Evolutionary conservation across 2,329 filamentous ascomycete genomes (phyloP), one percentile per base, ranked within the genome.

Genomic region (Hypomyces perniciosus): DNA sequence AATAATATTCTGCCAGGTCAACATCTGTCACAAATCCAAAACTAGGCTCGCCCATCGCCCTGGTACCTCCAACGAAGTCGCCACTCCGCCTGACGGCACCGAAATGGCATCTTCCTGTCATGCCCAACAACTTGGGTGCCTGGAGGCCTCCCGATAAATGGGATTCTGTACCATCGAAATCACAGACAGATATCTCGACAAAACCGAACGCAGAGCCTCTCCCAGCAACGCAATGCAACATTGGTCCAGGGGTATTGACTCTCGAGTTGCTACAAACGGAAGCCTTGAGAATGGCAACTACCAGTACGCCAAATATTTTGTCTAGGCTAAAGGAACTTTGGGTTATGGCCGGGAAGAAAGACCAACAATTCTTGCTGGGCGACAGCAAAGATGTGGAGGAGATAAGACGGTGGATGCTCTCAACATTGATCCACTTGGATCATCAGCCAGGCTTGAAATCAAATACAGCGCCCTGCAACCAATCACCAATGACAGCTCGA

Each of bases 371-470:
- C 20, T 45, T 51, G 8, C 13, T 51, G 12, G 41, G 13, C 3
- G 27, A 45, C 12, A 46, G 46, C 12, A 30, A 34, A 3, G 33
- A 39, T 8, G 37, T 38, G 8, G 41, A 47, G 8, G 50, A 60
- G 29, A 53, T 53, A 8, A 52, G 49, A 37, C 55, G 55, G 27
- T 84, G 81, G 81, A 77, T 89, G 68, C 69, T 84, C 33, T 81
- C 77, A 29, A 74, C 74, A 1, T 66, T 86, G 47, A 72, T 75
- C 54, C 70, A 68, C 55, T 69, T 73, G 59, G 73, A 71, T 35
- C 70, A 72, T 31, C 50, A 53, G 7, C 51, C 62, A 9, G 43
- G 59, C 8, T 55, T 61, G 6, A 51, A 56, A 1, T 20, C 34
- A 12, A 45, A 41, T 4, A 37, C 10, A 42, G 29, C 20, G n/a